Evolutionary conservation across 2,329 filamentous ascomycete species (phyloP), one percentile per base, ranked within the genome.

Genomic region (Plenodomus biglobosus): DNA sequence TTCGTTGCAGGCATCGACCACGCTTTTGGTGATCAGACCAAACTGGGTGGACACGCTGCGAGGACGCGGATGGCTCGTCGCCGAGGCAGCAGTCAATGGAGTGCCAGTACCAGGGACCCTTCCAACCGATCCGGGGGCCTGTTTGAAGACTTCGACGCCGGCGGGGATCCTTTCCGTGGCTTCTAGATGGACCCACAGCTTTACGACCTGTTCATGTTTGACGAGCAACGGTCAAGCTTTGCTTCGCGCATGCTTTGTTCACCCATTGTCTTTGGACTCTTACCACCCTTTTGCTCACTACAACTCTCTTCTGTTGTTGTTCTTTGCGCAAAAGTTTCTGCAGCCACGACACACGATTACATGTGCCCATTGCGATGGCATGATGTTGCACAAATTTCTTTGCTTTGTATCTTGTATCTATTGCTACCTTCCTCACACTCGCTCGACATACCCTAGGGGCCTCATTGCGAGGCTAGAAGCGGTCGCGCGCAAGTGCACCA

Each of bases 1-100:
- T 99, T 97, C 70, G 27, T 32, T 11, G 27, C 27, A 10, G 27
- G 27, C 11, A 95, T 99, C 58, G 82, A 85, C 55, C 75, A 76
- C 27, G 68, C 66, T 21, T 47, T 71, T 3, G 59, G 59, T 6
- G 66, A 68, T 20, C 47, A 55, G 8, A 56, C 52, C 32, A 50
- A 55, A 22, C 42, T 49, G 16, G 43, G 44, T 24, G 50, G 46
- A 16, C 46, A 58, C n/a, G 22, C 42, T 24, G 45, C 52, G 13
- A 55, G 59, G 34, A 40, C 60, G 20, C 60, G 59, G n/a, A 58
- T 62, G 44, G 58, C 60, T 4, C 52, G 65, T 43, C 63, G 67
- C 37, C 59, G 64, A 13, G 58, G 59, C 21, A 69, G 65, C 43
- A 71, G 68, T 48, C 69, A 71, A 46, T 72, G 68, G 68, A 72